A percentile compares a stretch with the other conserved stretches of the same genome.
phyloP scores from a whole-genome alignment of 805 yeast species.

The Myxozyma vanderwaltii region DNA sequence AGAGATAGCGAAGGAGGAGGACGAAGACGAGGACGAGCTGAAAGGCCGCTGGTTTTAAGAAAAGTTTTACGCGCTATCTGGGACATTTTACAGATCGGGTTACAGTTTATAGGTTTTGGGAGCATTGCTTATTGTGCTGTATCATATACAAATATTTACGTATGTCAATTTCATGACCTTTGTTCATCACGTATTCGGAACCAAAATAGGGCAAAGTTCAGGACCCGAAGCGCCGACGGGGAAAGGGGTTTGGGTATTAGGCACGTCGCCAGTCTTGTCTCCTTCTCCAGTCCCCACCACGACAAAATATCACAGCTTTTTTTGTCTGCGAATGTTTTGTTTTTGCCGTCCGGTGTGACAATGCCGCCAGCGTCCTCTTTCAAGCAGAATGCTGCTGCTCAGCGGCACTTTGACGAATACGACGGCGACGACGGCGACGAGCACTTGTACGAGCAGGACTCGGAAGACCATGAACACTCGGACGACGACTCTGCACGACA shows the following conservation, averaged over 20 bases:
- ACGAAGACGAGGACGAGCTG: not conserved
- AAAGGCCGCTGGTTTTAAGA: not conserved
- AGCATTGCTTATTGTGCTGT: too few species aligned
- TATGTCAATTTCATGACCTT: too few species aligned
- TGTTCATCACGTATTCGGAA: too few species aligned
- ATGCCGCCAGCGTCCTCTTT: not conserved
- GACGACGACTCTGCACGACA: slow-evolving; percentile 8
- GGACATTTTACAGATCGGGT: too few species aligned
- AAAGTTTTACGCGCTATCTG: not conserved
- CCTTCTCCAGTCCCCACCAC: too few species aligned
- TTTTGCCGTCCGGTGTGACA: not conserved
- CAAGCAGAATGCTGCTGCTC: not conserved
- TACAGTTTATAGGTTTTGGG: too few species aligned
- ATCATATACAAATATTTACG: too few species aligned
- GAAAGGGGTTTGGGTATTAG: not conserved
- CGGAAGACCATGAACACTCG: slow-evolving; percentile 2
- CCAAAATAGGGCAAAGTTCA: not conserved
- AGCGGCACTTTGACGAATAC: not conserved
- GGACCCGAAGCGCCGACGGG: too few species aligned
- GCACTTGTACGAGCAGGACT: slow-evolving; percentile 5
- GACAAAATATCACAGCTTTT: too few species aligned
- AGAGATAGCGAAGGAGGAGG: slow-evolving; percentile 6
- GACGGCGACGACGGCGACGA: slow-evolving; percentile 10
- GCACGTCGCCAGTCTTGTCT: too few species aligned
- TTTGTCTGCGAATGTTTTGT: too few species aligned